phyloP scores from a whole-genome alignment of 257 asterid species.

The Gardenia jasminoides region DNA sequence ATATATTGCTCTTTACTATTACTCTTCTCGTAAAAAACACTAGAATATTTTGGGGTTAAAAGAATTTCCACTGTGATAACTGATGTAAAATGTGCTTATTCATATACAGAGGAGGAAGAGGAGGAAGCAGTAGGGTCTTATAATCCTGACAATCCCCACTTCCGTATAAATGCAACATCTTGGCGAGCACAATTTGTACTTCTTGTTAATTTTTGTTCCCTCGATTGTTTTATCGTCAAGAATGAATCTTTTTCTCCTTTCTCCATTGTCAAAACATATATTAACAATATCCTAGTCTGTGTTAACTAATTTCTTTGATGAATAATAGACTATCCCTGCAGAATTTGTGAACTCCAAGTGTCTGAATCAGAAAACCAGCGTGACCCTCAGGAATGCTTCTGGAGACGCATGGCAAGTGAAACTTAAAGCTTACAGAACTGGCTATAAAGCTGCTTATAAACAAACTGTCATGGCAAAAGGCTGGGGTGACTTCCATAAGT shows the following conservation, averaged over 20 bases:
- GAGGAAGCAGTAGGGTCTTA: not conserved
- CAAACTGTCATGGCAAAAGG: slow-evolving; percentile 4
- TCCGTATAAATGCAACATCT: not conserved
- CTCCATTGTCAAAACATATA: not conserved
- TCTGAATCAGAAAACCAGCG: slow-evolving; percentile 3
- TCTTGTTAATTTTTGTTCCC: too few species aligned
- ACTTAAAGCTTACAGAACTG: not conserved
- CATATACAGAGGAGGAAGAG: not conserved
- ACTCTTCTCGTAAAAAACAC: too few species aligned
- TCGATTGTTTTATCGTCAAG: not conserved
- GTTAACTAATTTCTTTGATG: not conserved
- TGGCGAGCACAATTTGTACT: not conserved
- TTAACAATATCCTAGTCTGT: too few species aligned
- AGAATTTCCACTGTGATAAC: not conserved
- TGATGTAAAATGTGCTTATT: not conserved
- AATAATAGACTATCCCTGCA: slow-evolving; percentile 22
- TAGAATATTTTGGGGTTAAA: not conserved
- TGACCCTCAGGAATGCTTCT: not conserved
- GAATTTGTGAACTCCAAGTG: slow-evolving; percentile 12
- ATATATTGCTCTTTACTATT: too few species aligned
- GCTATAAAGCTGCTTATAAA: not conserved
- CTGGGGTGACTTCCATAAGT: slow-evolving; percentile 14
- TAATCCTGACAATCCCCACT: not conserved
- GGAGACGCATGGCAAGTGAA: slow-evolving; percentile 23
- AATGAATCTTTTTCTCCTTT: not conserved